phyloP scores from a whole-genome alignment of 176 grass and related monocot species.

The Panicum miliaceum region DNA sequence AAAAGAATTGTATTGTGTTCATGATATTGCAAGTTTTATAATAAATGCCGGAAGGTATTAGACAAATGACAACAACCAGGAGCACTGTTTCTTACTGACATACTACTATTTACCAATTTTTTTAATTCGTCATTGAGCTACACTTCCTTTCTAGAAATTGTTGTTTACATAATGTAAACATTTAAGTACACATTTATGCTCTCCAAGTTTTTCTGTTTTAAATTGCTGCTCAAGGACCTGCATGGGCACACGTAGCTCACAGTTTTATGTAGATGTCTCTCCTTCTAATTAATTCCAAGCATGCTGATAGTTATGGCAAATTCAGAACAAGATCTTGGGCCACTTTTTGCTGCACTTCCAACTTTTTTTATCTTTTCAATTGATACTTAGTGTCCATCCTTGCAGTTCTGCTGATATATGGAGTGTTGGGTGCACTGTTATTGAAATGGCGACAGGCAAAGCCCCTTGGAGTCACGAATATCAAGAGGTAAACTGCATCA shows the following conservation, averaged over 20 bases:
- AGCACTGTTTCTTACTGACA: not conserved
- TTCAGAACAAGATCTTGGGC: constrained; percentile 10
- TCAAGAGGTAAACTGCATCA: constrained; percentile 64
- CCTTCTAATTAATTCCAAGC: not conserved
- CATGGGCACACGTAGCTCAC: not conserved
- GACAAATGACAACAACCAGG: not conserved
- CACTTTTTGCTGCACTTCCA: not conserved
- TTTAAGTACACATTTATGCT: not conserved
- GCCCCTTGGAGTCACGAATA: constrained; percentile 86
- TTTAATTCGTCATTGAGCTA: not conserved
- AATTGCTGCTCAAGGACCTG: not conserved
- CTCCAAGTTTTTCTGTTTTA: not conserved
- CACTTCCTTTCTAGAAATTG: not conserved
- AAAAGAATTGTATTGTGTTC: not conserved
- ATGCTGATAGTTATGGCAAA: not conserved
- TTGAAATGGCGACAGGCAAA: constrained; percentile 98
- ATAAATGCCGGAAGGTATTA: not conserved
- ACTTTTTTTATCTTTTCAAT: constrained; percentile 21
- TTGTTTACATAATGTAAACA: not conserved
- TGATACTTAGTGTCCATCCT: constrained; percentile 14
- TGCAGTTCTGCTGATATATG: constrained; percentile 91
- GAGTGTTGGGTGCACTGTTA: constrained; percentile 96
- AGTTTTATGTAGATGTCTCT: not conserved
- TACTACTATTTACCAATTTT: not conserved
- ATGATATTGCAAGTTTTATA: not conserved